Conservation (phyloP, 192 early-diverging fungal species). For the Gonapodya sp. region DNA sequence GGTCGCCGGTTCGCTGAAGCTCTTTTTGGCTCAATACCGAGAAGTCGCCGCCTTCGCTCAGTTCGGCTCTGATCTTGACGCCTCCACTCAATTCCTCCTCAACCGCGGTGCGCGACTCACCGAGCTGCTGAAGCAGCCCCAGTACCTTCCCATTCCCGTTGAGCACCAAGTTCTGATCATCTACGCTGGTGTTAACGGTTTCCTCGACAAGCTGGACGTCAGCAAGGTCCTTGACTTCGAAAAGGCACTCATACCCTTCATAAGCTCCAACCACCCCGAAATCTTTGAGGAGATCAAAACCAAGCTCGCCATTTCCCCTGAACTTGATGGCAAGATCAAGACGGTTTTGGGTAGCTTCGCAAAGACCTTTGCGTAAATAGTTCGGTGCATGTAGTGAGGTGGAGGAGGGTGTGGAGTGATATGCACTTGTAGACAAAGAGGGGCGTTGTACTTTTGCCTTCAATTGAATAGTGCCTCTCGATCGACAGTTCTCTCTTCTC, state of each 20-base stretch:
- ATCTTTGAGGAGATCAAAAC: constrained; percentile 83
- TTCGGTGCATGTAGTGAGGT: neutral
- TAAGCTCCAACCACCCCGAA: constrained; percentile 80
- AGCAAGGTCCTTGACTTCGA: constrained; percentile 92
- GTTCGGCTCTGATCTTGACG: constrained; percentile 99
- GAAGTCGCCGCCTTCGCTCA: constrained; percentile 99
- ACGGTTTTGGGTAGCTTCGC: constrained; percentile 66
- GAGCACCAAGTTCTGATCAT: constrained; percentile 98
- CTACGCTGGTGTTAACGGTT: constrained; percentile 96
- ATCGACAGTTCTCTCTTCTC: too few species aligned
- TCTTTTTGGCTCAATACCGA: constrained; percentile 99
- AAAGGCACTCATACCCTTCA: constrained; percentile 74
- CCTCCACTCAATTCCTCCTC: constrained; percentile 97
- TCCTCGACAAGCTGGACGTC: constrained; percentile 96
- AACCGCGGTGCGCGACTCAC: constrained; percentile 99
- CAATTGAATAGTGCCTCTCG: too few species aligned
- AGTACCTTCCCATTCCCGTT: constrained; percentile 91
- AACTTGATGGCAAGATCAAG: constrained; percentile 88
- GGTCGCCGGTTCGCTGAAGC: constrained; percentile 99
- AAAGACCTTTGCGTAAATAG: constrained; percentile 49
- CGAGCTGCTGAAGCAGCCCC: constrained; percentile 98
- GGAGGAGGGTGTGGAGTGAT: neutral
- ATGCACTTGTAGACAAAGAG: too few species aligned
- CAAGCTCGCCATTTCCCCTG: constrained; percentile 77
- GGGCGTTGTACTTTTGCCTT: too few species aligned